A percentile compares a stretch with the other conserved stretches of the same genome.
Conservation (phyloP, 208 protist genomes). For the Trypanosoma caninum region DNA sequence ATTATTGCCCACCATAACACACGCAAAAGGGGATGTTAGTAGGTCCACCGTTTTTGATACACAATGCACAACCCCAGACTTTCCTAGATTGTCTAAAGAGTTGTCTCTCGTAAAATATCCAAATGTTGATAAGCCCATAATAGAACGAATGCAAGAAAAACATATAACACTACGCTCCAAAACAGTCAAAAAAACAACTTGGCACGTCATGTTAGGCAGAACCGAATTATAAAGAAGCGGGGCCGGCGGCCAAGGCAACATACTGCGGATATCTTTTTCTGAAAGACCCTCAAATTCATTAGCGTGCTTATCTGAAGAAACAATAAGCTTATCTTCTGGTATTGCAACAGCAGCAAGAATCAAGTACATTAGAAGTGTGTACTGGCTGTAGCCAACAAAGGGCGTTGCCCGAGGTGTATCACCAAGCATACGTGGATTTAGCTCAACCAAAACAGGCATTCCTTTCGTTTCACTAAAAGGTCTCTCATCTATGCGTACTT, state of each 20-base stretch:
- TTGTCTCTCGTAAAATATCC: slow-evolving; percentile 42
- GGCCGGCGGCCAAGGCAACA: slow-evolving; percentile 70
- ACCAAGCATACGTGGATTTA: slow-evolving; percentile 83
- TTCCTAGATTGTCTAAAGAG: slow-evolving; percentile 33
- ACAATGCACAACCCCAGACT: slow-evolving; percentile 20
- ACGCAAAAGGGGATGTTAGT: slow-evolving; percentile 66
- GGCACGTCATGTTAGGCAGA: slow-evolving; percentile 24
- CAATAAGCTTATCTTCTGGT: slow-evolving; percentile 11
- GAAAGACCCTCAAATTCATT: neutral
- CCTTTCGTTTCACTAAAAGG: slow-evolving; percentile 22
- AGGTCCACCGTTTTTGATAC: slow-evolving; percentile 67
- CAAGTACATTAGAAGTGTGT: slow-evolving; percentile 71
- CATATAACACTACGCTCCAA: slow-evolving; percentile 44
- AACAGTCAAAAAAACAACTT: slow-evolving; percentile 63
- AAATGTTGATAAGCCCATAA: slow-evolving; percentile 54
- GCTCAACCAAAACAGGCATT: slow-evolving; percentile 81
- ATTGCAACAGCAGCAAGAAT: slow-evolving; percentile 42
- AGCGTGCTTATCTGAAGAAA: neutral
- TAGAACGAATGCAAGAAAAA: slow-evolving; percentile 22
- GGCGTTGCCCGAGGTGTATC: slow-evolving; percentile 62
- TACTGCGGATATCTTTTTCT: slow-evolving; percentile 2
- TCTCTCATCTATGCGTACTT: slow-evolving; percentile 73
- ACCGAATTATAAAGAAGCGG: slow-evolving; percentile 55
- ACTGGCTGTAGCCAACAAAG: slow-evolving; percentile 80
- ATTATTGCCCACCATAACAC: slow-evolving; percentile 50